A percentile compares a stretch with the other conserved stretches of the same genome.
These are phyloP conservation scores for Solanum arcanum DNA, from an alignment of 257 asterid species.

Conservation along the genomic window DNA sequence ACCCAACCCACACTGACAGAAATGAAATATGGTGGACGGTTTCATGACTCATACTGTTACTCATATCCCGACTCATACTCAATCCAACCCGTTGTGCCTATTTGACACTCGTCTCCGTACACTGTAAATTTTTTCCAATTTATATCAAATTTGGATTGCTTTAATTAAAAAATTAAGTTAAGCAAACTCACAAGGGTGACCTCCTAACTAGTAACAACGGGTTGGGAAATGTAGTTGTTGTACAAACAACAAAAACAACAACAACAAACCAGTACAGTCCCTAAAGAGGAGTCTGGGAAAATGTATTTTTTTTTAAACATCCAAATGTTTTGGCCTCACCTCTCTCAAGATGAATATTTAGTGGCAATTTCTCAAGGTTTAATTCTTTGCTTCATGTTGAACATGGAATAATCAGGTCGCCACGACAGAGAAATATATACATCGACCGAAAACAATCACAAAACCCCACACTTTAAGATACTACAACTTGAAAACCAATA, in stretches of 20 bases:
- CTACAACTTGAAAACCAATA: background rate
- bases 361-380: background rate
- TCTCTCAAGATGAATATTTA: background rate
- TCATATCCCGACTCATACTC: background rate
- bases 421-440: background rate
- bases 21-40: background rate
- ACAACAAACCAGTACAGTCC: background rate
- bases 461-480: background rate
- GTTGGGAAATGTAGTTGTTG: background rate
- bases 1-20: background rate
- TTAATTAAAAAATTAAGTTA: background rate
- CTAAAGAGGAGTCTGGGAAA: background rate
- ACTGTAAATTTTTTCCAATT: background rate
- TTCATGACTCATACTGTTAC: background rate
- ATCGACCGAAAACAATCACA: background rate
- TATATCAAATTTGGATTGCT: background rate
- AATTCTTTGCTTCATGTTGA: background rate
- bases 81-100: background rate
- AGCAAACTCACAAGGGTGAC: background rate
- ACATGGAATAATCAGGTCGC: background rate
- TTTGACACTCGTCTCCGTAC: background rate
- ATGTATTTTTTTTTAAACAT: background rate
- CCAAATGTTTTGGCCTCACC: background rate
- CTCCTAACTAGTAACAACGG: background rate
- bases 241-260: no score